Conservation (phyloP, 2,329 filamentous ascomycete species). For the Bipolaris oryzae region DNA sequence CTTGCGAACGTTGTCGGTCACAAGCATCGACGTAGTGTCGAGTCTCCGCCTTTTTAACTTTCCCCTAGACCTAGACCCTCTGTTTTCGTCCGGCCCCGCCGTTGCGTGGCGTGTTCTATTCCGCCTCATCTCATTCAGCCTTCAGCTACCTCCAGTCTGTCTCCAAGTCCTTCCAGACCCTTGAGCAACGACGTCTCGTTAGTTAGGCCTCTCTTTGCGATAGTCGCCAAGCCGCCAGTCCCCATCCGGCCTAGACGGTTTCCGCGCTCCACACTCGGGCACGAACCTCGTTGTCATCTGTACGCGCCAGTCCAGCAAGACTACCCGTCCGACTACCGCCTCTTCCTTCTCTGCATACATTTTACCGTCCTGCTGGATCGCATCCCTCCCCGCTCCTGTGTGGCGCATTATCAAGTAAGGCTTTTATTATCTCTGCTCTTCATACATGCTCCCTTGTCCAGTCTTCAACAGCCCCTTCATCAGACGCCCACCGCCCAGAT, state of each 20-base stretch:
- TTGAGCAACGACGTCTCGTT: slow-evolving; percentile 19
- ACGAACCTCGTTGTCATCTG: slow-evolving; percentile 38
- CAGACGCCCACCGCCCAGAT: slow-evolving; percentile 15
- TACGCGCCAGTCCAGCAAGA: slow-evolving; percentile 35
- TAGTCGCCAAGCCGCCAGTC: slow-evolving; percentile 31
- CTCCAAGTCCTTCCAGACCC: slow-evolving; percentile 9
- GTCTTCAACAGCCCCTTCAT: slow-evolving; percentile 21
- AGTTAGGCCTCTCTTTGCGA: slow-evolving; percentile 26
- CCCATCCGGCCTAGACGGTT: slow-evolving; percentile 25
- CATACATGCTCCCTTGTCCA: not conserved
- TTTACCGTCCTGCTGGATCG: slow-evolving; percentile 30
- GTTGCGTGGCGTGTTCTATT: slow-evolving; percentile 11
- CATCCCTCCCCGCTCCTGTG: slow-evolving; percentile 34
- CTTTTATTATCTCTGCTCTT: slow-evolving; percentile 14
- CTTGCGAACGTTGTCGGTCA: slow-evolving; percentile 1
- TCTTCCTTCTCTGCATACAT: slow-evolving; percentile 33
- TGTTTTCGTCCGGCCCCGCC: slow-evolving; percentile 10
- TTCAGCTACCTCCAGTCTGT: slow-evolving; percentile 17
- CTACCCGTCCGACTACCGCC: slow-evolving; percentile 26
- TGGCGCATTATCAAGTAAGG: slow-evolving; percentile 38
- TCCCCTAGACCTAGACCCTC: slow-evolving; percentile 4
- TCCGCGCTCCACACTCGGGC: slow-evolving; percentile 15
- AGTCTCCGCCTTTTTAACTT: slow-evolving; percentile 11
- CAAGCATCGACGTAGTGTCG: not conserved
- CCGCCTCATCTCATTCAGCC: slow-evolving; percentile 7